These are phyloP conservation scores for Jacaranda copaia DNA, from an alignment of 257 asterid species.

Conservation along the genomic window DNA sequence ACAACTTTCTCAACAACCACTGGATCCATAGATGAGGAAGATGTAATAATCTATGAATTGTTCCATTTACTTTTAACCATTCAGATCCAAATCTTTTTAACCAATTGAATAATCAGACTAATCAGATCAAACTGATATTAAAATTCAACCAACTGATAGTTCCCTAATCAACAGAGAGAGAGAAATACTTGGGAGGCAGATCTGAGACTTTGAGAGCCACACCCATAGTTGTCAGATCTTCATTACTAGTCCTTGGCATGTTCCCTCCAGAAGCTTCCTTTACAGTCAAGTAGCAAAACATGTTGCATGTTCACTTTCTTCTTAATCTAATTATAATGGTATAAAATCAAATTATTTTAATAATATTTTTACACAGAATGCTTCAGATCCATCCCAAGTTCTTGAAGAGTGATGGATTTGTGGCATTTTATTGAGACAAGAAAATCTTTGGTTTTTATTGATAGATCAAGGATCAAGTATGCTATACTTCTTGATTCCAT, in stretches of 20 bases:
- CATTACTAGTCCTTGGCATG: constrained; percentile 10
- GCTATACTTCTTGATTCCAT: too few relatives aligned
- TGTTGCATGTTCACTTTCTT: not conserved
- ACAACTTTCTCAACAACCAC: too few relatives aligned
- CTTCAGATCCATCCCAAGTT: constrained; percentile 14
- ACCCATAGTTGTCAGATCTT: constrained; percentile 29
- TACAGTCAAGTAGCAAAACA: constrained; percentile 24
- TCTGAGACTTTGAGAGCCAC: constrained; percentile 2
- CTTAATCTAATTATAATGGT: not conserved
- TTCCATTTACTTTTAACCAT: too few relatives aligned
- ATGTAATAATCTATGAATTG: too few relatives aligned
- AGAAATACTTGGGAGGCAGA: constrained; percentile 6
- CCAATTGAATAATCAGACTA: not conserved
- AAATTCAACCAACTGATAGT: constrained; percentile 7
- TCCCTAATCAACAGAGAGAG: not conserved
- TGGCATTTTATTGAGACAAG: constrained; percentile 22
- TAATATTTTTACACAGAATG: not conserved
- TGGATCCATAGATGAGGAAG: too few relatives aligned
- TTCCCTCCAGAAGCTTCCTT: constrained; percentile 39
- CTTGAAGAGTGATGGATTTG: not conserved
- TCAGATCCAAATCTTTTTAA: too few relatives aligned
- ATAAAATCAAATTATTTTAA: not conserved
- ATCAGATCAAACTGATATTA: not conserved
- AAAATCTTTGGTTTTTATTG: constrained; percentile 20
- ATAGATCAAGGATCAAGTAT: constrained; percentile 1